Conservation (phyloP, 371 early-diverging fungal genomes). For the Mortierella sp. region DNA sequence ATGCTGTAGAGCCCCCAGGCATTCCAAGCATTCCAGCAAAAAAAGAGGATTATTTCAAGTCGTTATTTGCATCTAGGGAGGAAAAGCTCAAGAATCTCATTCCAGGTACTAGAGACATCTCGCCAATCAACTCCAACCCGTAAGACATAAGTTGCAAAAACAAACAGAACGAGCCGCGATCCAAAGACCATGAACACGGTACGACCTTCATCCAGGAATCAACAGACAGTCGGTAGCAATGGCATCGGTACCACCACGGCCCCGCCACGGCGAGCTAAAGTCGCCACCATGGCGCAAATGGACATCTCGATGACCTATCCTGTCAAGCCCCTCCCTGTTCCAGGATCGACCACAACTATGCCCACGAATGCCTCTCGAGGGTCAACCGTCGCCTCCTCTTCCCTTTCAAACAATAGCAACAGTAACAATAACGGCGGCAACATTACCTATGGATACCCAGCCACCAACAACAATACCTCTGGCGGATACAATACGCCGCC, state of each 20-base stretch:
- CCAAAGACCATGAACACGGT: slow-evolving; percentile 35
- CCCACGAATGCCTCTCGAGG: slow-evolving; percentile 7
- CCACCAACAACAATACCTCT: slow-evolving; percentile 3
- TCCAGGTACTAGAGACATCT: no score
- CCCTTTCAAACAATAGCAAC: not conserved
- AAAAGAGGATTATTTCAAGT: no score
- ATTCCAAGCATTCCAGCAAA: no score
- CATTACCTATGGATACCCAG: not conserved
- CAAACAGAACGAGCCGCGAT: not conserved
- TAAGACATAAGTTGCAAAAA: not conserved
- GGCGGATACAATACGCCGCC: slow-evolving; percentile 9
- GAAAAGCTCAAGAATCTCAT: no score
- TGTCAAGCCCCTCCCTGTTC: slow-evolving; percentile 6
- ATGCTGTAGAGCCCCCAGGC: no score
- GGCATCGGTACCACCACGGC: slow-evolving; percentile 4
- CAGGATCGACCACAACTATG: slow-evolving; percentile 13
- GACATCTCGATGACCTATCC: slow-evolving; percentile 22
- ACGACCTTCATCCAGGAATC: slow-evolving; percentile 38
- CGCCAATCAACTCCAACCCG: not conserved
- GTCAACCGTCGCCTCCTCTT: not conserved
- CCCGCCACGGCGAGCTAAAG: slow-evolving; percentile 32
- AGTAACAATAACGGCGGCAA: not conserved
- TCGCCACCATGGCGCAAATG: slow-evolving; percentile 38
- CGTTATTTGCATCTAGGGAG: no score
- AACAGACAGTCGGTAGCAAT: slow-evolving; percentile 1